A percentile compares a stretch with the other conserved stretches of the same genome.
Evolutionary conservation across 768 basidiomycete genomes (phyloP).

Genomic region (Kwoniella sp.): DNA sequence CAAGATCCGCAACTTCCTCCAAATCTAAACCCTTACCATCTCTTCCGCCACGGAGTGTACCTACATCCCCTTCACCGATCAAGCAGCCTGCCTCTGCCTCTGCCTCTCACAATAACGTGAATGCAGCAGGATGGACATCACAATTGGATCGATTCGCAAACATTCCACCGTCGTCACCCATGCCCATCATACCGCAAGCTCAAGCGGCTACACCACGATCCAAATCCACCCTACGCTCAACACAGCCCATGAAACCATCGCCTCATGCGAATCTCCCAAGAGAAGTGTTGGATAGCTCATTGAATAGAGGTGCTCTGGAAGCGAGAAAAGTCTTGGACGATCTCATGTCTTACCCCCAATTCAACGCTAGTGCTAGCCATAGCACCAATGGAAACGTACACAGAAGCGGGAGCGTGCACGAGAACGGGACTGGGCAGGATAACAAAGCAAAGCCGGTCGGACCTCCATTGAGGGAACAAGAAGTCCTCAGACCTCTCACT

Average conservation of each 20-base stretch:
- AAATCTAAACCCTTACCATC: constrained; percentile 26
- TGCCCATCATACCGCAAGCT: not conserved
- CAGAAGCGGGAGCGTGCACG: no score
- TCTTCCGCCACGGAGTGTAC: constrained; percentile 13
- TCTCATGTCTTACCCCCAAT: constrained; percentile 26
- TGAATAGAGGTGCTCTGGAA: constrained; percentile 31
- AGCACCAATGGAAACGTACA: constrained; percentile 1
- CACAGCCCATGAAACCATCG: constrained; percentile 16
- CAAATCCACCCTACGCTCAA: constrained; percentile 9
- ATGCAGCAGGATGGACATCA: constrained; percentile 14
- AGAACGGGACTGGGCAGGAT: constrained; percentile 4
- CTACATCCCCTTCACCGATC: constrained; percentile 10
- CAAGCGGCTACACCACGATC: constrained; percentile 5
- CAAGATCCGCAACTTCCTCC: constrained; percentile 1
- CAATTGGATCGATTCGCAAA: constrained; percentile 41
- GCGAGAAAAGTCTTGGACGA: constrained; percentile 39
- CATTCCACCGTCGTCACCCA: constrained; percentile 41
- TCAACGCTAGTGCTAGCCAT: not conserved
- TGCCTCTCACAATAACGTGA: no score
- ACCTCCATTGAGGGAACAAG: constrained; percentile 6
- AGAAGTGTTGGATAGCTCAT: constrained; percentile 26
- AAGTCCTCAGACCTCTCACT: constrained; percentile 56
- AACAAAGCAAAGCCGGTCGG: not conserved
- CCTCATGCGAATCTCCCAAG: constrained; percentile 20
- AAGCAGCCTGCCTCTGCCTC: constrained; percentile 6